Conservation (phyloP, 257 asterid species). For the Osmanthus fragrans region DNA sequence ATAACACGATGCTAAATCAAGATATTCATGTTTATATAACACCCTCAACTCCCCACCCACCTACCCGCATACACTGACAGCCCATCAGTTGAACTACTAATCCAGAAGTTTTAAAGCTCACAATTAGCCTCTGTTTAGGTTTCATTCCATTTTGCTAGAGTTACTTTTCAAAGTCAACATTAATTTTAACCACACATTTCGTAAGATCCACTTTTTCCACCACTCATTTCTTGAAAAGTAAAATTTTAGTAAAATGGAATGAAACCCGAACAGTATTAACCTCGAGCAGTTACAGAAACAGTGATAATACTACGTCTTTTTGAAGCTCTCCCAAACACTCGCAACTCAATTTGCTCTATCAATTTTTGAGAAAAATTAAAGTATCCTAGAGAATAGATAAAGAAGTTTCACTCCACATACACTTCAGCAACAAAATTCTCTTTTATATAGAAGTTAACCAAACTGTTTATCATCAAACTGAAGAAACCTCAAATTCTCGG, state of each 20-base stretch:
- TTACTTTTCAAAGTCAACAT: too few species aligned
- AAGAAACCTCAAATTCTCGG: conserved; percentile 4
- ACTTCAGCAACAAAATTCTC: not conserved
- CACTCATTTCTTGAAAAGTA: too few species aligned
- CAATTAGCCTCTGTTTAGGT: not conserved
- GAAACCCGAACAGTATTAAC: not conserved
- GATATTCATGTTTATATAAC: not conserved
- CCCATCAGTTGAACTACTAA: not conserved
- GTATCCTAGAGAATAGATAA: not conserved
- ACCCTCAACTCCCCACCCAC: not conserved
- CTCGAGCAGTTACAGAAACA: conserved; percentile 8
- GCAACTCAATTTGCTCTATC: conserved; percentile 1
- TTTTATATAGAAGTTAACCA: not conserved
- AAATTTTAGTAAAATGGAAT: too few species aligned
- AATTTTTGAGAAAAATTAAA: not conserved
- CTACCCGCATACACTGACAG: not conserved
- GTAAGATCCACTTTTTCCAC: too few species aligned
- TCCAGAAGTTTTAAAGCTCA: not conserved
- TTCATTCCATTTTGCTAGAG: too few species aligned
- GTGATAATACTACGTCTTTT: not conserved
- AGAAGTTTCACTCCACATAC: not conserved
- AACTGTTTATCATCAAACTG: not conserved
- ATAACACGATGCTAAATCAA: conserved; percentile 4
- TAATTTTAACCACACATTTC: too few species aligned
- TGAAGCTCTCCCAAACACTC: conserved; percentile 4